Conservation (phyloP, 805 yeast genomes). For the Starmerella apicola region DNA sequence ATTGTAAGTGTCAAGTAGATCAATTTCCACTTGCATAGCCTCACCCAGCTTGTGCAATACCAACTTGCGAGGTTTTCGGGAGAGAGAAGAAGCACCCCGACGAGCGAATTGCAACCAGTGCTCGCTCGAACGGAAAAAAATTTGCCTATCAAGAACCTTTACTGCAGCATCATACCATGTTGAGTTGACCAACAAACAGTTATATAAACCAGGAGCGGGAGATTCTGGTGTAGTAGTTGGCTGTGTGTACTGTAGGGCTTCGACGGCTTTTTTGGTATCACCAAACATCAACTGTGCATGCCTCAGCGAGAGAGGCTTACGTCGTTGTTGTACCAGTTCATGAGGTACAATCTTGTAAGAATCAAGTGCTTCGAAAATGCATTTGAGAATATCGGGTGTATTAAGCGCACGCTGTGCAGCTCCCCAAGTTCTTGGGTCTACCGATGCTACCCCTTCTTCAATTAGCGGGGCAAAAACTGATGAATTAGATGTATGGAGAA, state of each 20-base stretch:
- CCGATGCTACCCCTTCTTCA: neutral
- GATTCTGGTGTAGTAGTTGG: conserved; percentile 11
- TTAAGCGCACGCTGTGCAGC: conserved; percentile 40
- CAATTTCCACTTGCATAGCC: conserved; percentile 43
- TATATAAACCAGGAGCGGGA: conserved; percentile 33
- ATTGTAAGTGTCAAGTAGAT: conserved; percentile 33
- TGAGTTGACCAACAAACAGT: conserved; percentile 57
- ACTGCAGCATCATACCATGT: conserved; percentile 48
- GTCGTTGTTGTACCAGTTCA: conserved; percentile 46
- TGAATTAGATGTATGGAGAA: too few relatives aligned
- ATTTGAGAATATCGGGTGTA: conserved; percentile 62
- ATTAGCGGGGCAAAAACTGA: too few relatives aligned
- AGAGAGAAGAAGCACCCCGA: conserved; percentile 14
- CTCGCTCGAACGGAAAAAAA: conserved; percentile 40
- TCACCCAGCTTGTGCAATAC: conserved; percentile 54
- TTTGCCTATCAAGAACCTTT: conserved; percentile 42
- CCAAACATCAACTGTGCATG: conserved; percentile 62
- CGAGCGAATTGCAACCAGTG: conserved; percentile 36
- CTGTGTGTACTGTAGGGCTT: conserved; percentile 30
- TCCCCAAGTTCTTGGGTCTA: neutral
- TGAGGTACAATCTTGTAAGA: conserved; percentile 43
- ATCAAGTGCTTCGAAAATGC: conserved; percentile 52
- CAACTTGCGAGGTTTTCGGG: conserved; percentile 31
- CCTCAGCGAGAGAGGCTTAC: conserved; percentile 54
- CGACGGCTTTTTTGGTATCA: conserved; percentile 36